A percentile compares a stretch with the other conserved stretches of the same genome.
These are phyloP conservation scores for Geotrichum europaeum DNA, from an alignment of 1,139 yeast species.

Conservation along the genomic window DNA sequence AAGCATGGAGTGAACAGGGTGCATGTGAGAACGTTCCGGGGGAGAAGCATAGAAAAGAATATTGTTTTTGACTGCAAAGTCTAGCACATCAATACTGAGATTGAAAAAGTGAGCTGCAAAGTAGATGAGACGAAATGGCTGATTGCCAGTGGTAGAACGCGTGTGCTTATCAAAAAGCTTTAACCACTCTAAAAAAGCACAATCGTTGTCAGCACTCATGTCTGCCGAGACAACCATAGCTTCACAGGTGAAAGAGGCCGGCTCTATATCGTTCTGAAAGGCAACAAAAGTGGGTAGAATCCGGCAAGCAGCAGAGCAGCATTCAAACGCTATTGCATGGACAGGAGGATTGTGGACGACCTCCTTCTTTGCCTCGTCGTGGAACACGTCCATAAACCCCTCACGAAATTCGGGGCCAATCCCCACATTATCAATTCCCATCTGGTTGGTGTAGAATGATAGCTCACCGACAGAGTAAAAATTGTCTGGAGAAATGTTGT, in stretches of 20 bases:
- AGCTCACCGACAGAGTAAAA: constrained; percentile 12
- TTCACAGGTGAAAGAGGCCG: not conserved
- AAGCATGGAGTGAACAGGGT: constrained; percentile 1
- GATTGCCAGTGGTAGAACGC: not conserved
- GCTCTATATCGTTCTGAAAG: not conserved
- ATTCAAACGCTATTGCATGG: constrained; percentile 8
- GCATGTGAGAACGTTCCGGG: constrained; percentile 5
- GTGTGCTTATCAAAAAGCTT: constrained; percentile 5
- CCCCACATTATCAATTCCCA: constrained; percentile 3
- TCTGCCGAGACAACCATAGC: not conserved
- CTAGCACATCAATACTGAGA: constrained; percentile 11
- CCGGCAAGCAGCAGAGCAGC: not conserved
- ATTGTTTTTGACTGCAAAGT: constrained; percentile 3
- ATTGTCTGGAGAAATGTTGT: not conserved
- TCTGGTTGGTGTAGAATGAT: not conserved
- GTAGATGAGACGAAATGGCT: constrained; percentile 1
- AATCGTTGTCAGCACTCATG: constrained; percentile 3
- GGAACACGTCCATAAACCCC: constrained; percentile 9
- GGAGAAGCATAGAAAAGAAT: constrained; percentile 8
- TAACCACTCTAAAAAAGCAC: constrained; percentile 10
- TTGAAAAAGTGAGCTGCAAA: constrained; percentile 8
- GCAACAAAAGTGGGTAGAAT: constrained; percentile 1
- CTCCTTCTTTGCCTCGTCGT: not conserved
- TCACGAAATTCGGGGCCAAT: constrained; percentile 5
- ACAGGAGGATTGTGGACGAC: constrained; percentile 4